Evolutionary conservation across 257 asterid species (phyloP).

Genomic region (Craterostigma plantagineum): DNA sequence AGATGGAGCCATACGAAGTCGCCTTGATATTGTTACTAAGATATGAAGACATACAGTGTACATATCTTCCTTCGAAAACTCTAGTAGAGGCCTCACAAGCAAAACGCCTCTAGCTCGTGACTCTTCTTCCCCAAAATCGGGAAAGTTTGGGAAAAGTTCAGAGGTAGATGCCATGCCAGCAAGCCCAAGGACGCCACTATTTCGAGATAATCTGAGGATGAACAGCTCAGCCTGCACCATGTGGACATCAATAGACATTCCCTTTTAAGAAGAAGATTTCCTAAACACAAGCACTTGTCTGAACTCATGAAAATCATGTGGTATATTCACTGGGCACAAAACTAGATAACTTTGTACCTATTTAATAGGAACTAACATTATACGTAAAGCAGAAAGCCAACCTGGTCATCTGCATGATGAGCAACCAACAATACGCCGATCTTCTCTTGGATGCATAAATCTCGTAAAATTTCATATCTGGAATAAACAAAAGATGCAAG

Average conservation of each 20-base stretch:
- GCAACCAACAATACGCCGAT: conserved; percentile 55
- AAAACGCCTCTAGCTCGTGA: conserved; percentile 28
- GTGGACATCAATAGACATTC: too few species aligned
- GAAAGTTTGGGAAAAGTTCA: conserved; percentile 29
- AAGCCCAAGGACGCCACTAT: conserved; percentile 93
- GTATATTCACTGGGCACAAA: too few species aligned
- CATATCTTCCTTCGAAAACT: conserved; percentile 73
- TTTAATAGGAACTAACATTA: too few species aligned
- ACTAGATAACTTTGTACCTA: too few species aligned
- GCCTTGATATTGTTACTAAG: conserved; percentile 1
- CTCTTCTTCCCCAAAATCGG: conserved; percentile 21
- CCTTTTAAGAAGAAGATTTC: too few species aligned
- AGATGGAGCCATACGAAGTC: neutral
- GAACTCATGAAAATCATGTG: too few species aligned
- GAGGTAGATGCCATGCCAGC: conserved; percentile 74
- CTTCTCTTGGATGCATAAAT: conserved; percentile 33
- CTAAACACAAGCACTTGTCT: too few species aligned
- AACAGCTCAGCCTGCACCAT: conserved; percentile 94
- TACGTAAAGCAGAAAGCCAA: too few species aligned
- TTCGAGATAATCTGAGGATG: conserved; percentile 67
- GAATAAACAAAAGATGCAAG: too few species aligned
- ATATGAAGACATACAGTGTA: conserved; percentile 46
- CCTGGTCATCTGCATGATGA: conserved; percentile 99
- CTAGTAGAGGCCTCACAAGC: conserved; percentile 75
- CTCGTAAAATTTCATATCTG: conserved; percentile 61